Evolutionary conservation across 768 basidiomycete genomes (phyloP).

Genomic region (Grammothele lineata): DNA sequence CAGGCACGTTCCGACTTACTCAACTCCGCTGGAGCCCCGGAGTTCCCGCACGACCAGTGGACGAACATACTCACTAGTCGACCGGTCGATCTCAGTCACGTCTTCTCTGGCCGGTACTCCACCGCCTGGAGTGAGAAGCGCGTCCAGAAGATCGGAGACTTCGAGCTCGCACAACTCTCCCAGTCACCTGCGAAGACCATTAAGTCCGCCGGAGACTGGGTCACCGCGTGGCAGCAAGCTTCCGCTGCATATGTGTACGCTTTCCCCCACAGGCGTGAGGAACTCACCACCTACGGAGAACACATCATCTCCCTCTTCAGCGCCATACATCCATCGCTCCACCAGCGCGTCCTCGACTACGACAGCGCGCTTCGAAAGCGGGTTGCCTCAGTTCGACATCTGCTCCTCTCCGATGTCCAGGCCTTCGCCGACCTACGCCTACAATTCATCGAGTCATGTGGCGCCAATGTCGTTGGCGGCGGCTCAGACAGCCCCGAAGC

Average conservation of each 20-base stretch:
- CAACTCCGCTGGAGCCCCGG: no score
- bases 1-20: no score
- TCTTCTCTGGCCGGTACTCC: conserved; percentile 4
- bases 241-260: conserved; percentile 19
- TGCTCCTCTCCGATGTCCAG: conserved; percentile 21
- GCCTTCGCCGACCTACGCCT: conserved; percentile 10
- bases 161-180: conserved; percentile 31
- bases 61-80: background rate
- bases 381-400: conserved; percentile 7
- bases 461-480: conserved; percentile 1
- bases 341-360: conserved; percentile 23
- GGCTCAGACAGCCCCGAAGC: no score
- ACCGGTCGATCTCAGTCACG: background rate
- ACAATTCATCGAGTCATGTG: background rate
- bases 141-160: conserved; percentile 22
- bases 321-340: conserved; percentile 10
- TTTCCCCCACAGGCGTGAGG: conserved; percentile 23
- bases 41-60: no score
- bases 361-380: conserved; percentile 28
- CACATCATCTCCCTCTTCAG: conserved; percentile 25
- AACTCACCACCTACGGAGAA: conserved; percentile 26
- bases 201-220: conserved; percentile 21
- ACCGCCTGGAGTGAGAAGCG: background rate
- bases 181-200: conserved; percentile 15
- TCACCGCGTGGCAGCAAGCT: conserved; percentile 18